Base-by-base conservation (phyloP, 2,329 filamentous ascomycete species). In the Ophiostoma sp. region DNA sequence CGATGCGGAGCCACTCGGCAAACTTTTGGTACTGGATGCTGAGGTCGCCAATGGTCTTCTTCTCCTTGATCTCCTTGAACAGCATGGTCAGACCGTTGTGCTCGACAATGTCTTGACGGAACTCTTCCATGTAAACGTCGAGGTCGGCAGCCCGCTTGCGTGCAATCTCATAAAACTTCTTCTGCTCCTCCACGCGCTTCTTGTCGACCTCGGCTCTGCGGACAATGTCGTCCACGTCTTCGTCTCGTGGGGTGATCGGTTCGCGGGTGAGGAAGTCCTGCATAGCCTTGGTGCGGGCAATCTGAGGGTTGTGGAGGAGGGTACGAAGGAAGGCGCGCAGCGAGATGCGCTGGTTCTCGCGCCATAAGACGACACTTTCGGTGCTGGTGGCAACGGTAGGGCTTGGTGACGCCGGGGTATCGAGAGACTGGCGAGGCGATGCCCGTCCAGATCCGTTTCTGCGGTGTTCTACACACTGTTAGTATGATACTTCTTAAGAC, bases 1-100 rank as follows among this genome's bases (percentile, higher is more conserved):
- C 96, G 79, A 99, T 99, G 52, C 96, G 91, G 69, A 98, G 85
- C 96, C 96, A 99, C 82, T 99, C 96, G 22, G 95, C 95, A 80
- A 99, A 98, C 81, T 98, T 99, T 79, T 96, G 93, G 81, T 98
- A 98, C 81, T 98, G 95, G 12, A 97, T 91, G 79, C 93, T 97
- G 71, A 99, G 87, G 77, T 98, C 94, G 76, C 90, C 88, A 71
- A 99, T 95, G 3, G 89, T 94, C 74, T 93, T 87, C 84, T 98
- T 98, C 72, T 94, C 91, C 78, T 92, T 93, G 81, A 99, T 97
- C 80, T 98, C 96, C 73, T 92, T 88, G 82, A 99, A 98, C 0
- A 99, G 87, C 80, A 93, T 95, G 0, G 95, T 97, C 55, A 99
- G 87, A 9, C 96, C 96, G 81, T 98, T 94, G 74, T 83, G 84